Conservation (phyloP, 768 basidiomycete species). For the Boletus pseudo-olivaceus region DNA sequence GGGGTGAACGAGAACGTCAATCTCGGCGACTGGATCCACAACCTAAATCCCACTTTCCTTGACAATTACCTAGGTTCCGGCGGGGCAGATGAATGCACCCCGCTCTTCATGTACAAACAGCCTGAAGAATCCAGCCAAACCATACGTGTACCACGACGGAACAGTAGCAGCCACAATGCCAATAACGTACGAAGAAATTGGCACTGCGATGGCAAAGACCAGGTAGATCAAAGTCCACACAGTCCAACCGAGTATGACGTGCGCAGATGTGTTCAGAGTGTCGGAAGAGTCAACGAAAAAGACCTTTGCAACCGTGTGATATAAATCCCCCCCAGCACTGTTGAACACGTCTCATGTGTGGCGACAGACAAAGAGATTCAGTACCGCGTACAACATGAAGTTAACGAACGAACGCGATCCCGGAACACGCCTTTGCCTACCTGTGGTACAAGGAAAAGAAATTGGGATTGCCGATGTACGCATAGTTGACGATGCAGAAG, state of each 20-base stretch:
- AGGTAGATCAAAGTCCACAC: slow-evolving; percentile 31
- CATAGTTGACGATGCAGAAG: too few relatives aligned
- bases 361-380: neutral
- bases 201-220: too few relatives aligned
- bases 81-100: slow-evolving; percentile 36
- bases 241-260: slow-evolving; percentile 49
- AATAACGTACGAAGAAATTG: slow-evolving; percentile 55
- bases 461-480: too few relatives aligned
- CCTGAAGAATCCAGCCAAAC: slow-evolving; percentile 57
- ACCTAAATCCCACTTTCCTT: slow-evolving; percentile 34
- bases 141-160: slow-evolving; percentile 58
- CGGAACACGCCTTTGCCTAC: slow-evolving; percentile 51
- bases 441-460: slow-evolving; percentile 12
- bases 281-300: slow-evolving; percentile 49
- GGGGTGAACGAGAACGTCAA: neutral
- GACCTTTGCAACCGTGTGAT: slow-evolving; percentile 53
- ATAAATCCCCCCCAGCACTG: slow-evolving; percentile 44
- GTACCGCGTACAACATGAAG: slow-evolving; percentile 43
- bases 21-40: neutral
- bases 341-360: neutral
- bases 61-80: slow-evolving; percentile 44
- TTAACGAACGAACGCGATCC: slow-evolving; percentile 42
- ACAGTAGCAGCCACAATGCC: slow-evolving; percentile 50
- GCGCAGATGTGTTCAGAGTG: slow-evolving; percentile 44
- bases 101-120: slow-evolving; percentile 43